Percentiles rank a stretch among this genome's conserved stretches.
Conservation (phyloP, 768 basidiomycete species). For the Arthromyces matolae region DNA sequence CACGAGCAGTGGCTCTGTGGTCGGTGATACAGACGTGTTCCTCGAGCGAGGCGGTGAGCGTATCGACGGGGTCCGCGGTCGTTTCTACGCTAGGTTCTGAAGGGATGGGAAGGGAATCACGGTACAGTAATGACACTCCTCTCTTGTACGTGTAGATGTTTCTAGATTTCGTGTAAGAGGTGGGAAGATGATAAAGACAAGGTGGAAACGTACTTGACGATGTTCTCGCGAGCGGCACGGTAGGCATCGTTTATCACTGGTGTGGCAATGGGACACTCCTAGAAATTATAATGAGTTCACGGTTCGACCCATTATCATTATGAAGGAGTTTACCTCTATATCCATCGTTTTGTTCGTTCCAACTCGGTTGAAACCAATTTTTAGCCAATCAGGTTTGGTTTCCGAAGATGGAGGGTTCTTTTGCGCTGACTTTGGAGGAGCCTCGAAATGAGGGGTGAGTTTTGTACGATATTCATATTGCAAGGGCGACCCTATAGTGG, state of each 20-base stretch:
- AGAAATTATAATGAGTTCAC: no score
- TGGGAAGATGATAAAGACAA: neutral
- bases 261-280: constrained; percentile 94
- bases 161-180: constrained; percentile 36
- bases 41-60: constrained; percentile 36
- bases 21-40: constrained; percentile 80
- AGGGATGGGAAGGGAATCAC: constrained; percentile 61
- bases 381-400: constrained; percentile 61
- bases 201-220: constrained; percentile 55
- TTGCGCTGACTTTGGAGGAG: constrained; percentile 47
- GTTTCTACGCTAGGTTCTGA: constrained; percentile 19
- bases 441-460: constrained; percentile 94
- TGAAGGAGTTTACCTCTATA: constrained; percentile 70
- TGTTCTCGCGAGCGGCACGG: constrained; percentile 53
- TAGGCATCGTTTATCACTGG: constrained; percentile 71
- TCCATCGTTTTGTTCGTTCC: constrained; percentile 77
- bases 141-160: constrained; percentile 78
- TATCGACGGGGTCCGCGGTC: constrained; percentile 29
- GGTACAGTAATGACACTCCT: constrained; percentile 86
- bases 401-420: constrained; percentile 20
- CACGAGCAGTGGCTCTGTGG: constrained; percentile 77
- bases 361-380: constrained; percentile 86
- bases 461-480: constrained; percentile 95
- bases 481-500: constrained; percentile 83
- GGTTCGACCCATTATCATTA: no score